Conservation (phyloP, 2,329 filamentous ascomycete species). For the Hymenoscyphus salicellus region DNA sequence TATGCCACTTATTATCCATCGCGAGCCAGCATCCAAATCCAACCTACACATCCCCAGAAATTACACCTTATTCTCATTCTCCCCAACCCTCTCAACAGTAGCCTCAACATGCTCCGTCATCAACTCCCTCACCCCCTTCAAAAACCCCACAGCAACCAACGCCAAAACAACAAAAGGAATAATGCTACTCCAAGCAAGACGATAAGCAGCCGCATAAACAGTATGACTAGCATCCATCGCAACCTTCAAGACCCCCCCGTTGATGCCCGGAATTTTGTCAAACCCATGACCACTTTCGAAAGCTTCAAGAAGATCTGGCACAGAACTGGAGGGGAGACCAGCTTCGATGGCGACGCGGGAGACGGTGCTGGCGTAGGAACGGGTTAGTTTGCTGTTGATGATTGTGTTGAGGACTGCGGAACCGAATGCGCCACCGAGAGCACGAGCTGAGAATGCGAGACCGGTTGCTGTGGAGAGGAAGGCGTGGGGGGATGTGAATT, state of each 20-base stretch:
- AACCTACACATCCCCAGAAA: background rate
- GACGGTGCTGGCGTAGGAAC: conserved; percentile 42
- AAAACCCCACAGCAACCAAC: conserved; percentile 42
- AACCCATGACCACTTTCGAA: conserved; percentile 38
- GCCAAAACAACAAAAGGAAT: conserved; percentile 52
- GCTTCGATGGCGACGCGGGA: conserved; percentile 42
- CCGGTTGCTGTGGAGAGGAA: conserved; percentile 53
- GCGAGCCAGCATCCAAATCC: background rate
- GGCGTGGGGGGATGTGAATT: conserved; percentile 52
- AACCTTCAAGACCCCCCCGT: conserved; percentile 38
- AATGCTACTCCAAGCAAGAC: conserved; percentile 49
- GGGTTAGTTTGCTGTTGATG: conserved; percentile 45
- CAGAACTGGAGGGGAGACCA: conserved; percentile 41
- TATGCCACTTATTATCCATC: too few relatives aligned
- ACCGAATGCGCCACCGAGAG: conserved; percentile 52
- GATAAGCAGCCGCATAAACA: conserved; percentile 48
- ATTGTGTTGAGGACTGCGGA: conserved; percentile 52
- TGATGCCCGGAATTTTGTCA: conserved; percentile 39
- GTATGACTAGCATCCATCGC: conserved; percentile 42
- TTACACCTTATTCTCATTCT: conserved; percentile 4
- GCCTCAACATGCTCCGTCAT: conserved; percentile 55
- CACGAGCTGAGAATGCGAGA: conserved; percentile 51
- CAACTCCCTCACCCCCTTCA: conserved; percentile 49
- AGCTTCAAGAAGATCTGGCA: conserved; percentile 41
- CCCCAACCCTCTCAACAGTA: conserved; percentile 43